Evolutionary conservation across 1,139 yeast species (phyloP).

Genomic region (Candida glucosophila): DNA sequence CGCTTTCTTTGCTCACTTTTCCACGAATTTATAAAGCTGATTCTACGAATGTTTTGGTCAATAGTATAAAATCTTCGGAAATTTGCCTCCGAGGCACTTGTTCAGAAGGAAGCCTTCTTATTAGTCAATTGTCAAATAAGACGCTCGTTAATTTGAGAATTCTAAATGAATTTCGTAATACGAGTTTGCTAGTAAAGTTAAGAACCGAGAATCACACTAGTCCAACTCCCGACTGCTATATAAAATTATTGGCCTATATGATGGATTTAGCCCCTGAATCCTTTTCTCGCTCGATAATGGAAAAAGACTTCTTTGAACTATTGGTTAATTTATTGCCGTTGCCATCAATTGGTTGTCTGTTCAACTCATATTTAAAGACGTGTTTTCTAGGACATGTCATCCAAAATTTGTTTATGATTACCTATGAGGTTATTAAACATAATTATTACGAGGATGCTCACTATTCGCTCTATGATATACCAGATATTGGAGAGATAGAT

Average conservation of each 20-base stretch:
- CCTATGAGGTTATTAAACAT: constrained; percentile 15
- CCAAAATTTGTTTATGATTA: constrained; percentile 21
- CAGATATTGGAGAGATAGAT: constrained; percentile 18
- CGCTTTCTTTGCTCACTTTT: constrained; percentile 28
- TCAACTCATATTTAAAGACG: constrained; percentile 30
- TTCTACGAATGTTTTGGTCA: constrained; percentile 31
- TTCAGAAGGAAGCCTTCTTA: constrained; percentile 30
- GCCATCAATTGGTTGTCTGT: constrained; percentile 27
- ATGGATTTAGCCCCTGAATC: constrained; percentile 19
- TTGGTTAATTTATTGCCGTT: constrained; percentile 42
- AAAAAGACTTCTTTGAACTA: constrained; percentile 45
- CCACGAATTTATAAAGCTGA: constrained; percentile 33
- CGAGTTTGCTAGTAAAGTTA: constrained; percentile 24
- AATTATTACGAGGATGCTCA: constrained; percentile 15
- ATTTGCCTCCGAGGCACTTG: constrained; percentile 55
- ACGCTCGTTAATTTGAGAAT: constrained; percentile 50
- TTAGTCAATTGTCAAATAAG: constrained; percentile 55
- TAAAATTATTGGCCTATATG: constrained; percentile 28
- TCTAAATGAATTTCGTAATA: constrained; percentile 35
- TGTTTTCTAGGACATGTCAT: constrained; percentile 34
- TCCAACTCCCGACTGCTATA: constrained; percentile 16
- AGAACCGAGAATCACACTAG: constrained; percentile 19
- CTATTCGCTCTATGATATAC: constrained; percentile 25
- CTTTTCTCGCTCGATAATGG: constrained; percentile 22
- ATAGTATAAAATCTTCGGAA: constrained; percentile 58